Evolutionary conservation across 75 land plant species (phyloP).

Genomic region (Pinus albicaulis): DNA sequence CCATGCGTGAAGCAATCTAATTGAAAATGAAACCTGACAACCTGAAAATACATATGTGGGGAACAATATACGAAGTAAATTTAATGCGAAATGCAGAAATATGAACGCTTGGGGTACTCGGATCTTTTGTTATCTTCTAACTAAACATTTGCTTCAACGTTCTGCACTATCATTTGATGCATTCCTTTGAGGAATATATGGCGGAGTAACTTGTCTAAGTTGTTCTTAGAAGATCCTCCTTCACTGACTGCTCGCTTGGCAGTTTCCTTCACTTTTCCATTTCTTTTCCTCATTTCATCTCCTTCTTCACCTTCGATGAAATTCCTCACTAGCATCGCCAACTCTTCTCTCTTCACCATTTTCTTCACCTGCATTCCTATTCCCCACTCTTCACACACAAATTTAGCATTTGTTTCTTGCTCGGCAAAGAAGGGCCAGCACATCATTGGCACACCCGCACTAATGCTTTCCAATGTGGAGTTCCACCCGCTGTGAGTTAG

Average conservation of each 20-base stretch:
- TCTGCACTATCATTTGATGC: too few relatives aligned
- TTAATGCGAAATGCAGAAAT: too few relatives aligned
- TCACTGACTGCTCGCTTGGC: conserved; percentile 36
- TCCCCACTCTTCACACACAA: conserved; percentile 33
- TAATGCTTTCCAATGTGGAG: conserved; percentile 56
- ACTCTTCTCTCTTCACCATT: conserved; percentile 9
- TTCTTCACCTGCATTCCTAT: conserved; percentile 30
- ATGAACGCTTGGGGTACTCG: too few relatives aligned
- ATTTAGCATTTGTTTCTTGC: conserved; percentile 21
- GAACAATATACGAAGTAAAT: too few relatives aligned
- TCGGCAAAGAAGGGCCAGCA: conserved; percentile 69
- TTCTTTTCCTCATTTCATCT: conserved; percentile 37
- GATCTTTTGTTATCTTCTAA: too few relatives aligned
- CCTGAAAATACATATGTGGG: too few relatives aligned
- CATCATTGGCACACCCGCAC: conserved; percentile 56
- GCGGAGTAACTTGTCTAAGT: conserved; percentile 10
- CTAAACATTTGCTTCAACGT: too few relatives aligned
- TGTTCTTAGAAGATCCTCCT: conserved; percentile 46
- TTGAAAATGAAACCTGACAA: too few relatives aligned
- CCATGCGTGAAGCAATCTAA: too few relatives aligned
- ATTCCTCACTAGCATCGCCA: conserved; percentile 6
- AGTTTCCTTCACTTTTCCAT: conserved; percentile 19
- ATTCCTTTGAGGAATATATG: background rate
- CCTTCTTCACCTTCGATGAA: conserved; percentile 39
- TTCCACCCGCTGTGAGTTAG: conserved; percentile 90